Conservation (phyloP, 805 yeast genomes). For the Metschnikowia noctiluminum region DNA sequence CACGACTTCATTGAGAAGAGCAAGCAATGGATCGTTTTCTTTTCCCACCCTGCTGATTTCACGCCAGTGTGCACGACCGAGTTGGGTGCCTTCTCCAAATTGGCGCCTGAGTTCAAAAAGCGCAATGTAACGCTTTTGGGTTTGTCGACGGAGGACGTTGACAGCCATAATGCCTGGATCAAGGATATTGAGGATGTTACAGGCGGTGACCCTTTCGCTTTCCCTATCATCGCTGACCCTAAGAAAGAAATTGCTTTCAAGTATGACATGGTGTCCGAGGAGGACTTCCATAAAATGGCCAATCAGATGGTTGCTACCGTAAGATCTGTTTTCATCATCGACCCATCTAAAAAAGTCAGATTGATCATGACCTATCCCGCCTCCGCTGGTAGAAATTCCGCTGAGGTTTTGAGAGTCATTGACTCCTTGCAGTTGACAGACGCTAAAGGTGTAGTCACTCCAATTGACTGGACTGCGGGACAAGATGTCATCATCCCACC, state of each 20-base stretch:
- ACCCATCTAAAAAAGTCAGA: conserved; percentile 61
- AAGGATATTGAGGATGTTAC: conserved; percentile 65
- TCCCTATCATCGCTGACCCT: conserved; percentile 70
- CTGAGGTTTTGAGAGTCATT: conserved; percentile 66
- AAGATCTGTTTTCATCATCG: conserved; percentile 69
- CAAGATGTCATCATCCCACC: conserved; percentile 75
- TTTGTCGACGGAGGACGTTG: conserved; percentile 60
- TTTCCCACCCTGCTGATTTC: conserved; percentile 76
- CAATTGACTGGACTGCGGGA: conserved; percentile 71
- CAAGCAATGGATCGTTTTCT: conserved; percentile 56
- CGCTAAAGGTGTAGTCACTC: conserved; percentile 60
- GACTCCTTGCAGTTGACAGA: conserved; percentile 70
- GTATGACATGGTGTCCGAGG: conserved; percentile 70
- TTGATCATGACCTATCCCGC: conserved; percentile 68
- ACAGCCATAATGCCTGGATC: conserved; percentile 65
- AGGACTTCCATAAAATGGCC: conserved; percentile 63
- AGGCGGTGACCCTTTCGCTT: conserved; percentile 49
- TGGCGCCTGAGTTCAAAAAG: conserved; percentile 65
- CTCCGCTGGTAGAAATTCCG: conserved; percentile 72
- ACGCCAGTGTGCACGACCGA: conserved; percentile 81
- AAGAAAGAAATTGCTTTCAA: conserved; percentile 55
- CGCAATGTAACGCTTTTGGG: conserved; percentile 67
- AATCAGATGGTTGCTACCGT: conserved; percentile 65
- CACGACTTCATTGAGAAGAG: conserved; percentile 58
- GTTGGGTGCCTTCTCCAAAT: conserved; percentile 69